Percentiles rank a stretch among this genome's conserved stretches.
Conservation (phyloP, 495 filamentous ascomycete genomes). For the Penicillium canescens region DNA sequence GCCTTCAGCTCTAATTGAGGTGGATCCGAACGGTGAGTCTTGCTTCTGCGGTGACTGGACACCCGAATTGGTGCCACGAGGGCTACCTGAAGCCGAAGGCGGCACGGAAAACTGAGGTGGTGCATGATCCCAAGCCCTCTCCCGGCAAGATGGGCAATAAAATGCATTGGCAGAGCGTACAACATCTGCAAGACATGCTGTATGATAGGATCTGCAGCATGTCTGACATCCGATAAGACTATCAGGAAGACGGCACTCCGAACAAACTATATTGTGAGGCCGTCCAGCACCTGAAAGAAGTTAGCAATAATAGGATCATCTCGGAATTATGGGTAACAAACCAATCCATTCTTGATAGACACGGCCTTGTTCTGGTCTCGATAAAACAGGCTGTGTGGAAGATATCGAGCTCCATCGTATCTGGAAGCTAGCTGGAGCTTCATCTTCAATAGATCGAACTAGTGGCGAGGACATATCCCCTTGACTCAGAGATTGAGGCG, state of each 20-base stretch:
- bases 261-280: conserved; percentile 37
- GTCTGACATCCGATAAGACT: conserved; percentile 30
- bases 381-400: conserved; percentile 6
- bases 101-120: conserved; percentile 15
- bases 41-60: neutral
- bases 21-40: conserved; percentile 2
- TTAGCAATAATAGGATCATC: neutral
- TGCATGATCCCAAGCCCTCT: conserved; percentile 25
- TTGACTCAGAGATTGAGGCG: neutral
- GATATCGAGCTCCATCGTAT: conserved; percentile 9
- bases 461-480: neutral
- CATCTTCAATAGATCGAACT: conserved; percentile 13
- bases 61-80: conserved; percentile 13
- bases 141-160: conserved; percentile 27
- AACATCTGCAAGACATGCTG: conserved; percentile 21
- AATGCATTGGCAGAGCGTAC: conserved; percentile 13
- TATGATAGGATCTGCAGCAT: conserved; percentile 39
- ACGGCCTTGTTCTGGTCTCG: conserved; percentile 18
- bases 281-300: conserved; percentile 23
- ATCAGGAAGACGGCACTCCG: conserved; percentile 27
- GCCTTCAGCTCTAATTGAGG: neutral
- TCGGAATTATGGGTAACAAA: conserved; percentile 1
- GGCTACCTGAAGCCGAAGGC: conserved; percentile 9
- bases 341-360: conserved; percentile 36
- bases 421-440: conserved; percentile 1